A percentile compares a stretch with the other conserved stretches of the same genome.
Evolutionary conservation across 768 basidiomycete species (phyloP).

Genomic region (Russula lepida): DNA sequence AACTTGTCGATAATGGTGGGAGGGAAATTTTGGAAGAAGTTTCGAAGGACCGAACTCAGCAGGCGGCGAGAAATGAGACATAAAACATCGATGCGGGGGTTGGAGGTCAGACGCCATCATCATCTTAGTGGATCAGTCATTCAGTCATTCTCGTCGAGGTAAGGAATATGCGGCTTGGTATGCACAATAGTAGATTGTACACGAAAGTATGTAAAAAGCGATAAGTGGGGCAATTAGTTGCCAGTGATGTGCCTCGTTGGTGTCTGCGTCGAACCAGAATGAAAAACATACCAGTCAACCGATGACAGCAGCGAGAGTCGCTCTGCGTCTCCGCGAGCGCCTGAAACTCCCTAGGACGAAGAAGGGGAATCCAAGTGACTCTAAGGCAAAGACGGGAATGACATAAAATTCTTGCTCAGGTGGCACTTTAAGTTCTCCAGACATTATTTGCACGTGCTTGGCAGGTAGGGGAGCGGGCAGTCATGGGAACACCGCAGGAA

Average conservation of each 20-base stretch:
- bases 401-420: neutral
- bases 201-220: neutral
- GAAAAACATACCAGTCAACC: constrained; percentile 15
- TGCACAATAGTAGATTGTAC: neutral
- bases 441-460: constrained; percentile 19
- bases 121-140: neutral
- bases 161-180: neutral
- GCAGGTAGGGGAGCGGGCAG: neutral
- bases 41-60: constrained; percentile 49
- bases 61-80: constrained; percentile 30
- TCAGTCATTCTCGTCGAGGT: neutral
- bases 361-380: constrained; percentile 25
- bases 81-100: constrained; percentile 10
- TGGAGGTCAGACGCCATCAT: neutral
- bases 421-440: neutral
- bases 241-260: constrained; percentile 18
- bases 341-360: constrained; percentile 20
- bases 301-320: constrained; percentile 18
- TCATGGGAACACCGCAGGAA: neutral
- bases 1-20: constrained; percentile 63
- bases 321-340: constrained; percentile 25
- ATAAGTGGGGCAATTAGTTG: neutral
- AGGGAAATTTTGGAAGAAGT: constrained; percentile 78
- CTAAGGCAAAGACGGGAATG: constrained; percentile 23
- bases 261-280: constrained; percentile 16